Evolutionary conservation across 495 filamentous ascomycete genomes (phyloP).

Genomic region (Astrocystis sublimbata): DNA sequence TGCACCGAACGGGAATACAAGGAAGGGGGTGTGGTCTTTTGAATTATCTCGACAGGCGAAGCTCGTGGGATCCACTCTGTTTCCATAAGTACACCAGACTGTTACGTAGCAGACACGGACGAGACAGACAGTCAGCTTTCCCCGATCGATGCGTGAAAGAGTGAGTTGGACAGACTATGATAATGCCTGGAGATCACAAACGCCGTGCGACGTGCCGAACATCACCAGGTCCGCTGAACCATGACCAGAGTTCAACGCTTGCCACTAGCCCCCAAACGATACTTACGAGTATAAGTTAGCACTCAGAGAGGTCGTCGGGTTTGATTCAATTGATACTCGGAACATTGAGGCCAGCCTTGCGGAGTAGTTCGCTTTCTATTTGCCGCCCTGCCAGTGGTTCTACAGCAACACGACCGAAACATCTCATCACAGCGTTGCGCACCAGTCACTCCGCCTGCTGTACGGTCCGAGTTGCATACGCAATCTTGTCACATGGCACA

Average conservation of each 20-base stretch:
- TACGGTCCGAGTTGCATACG: conserved; percentile 7
- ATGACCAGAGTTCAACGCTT: neutral
- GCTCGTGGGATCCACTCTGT: neutral
- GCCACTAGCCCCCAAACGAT: conserved; percentile 24
- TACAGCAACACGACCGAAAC: neutral
- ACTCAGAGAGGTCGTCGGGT: too few relatives aligned
- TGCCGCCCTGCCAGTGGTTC: conserved; percentile 10
- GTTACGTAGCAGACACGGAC: too few relatives aligned
- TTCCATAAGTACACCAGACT: neutral
- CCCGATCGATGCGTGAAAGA: neutral
- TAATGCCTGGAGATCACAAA: conserved; percentile 2
- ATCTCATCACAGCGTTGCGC: conserved; percentile 5
- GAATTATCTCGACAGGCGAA: neutral
- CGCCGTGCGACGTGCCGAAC: conserved; percentile 11
- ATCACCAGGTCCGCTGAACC: neutral
- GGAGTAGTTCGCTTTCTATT: neutral
- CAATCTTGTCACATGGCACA: conserved; percentile 14
- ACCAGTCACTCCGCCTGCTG: conserved; percentile 5
- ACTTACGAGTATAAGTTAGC: too few relatives aligned
- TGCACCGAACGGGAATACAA: neutral
- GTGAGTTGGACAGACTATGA: neutral
- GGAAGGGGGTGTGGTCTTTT: neutral
- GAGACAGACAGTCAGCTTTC: neutral
- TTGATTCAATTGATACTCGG: too few relatives aligned
- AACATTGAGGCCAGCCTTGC: conserved; percentile 1